Evolutionary conservation across 1,284 basidiomycete genomes (phyloP).

Genomic region (Puccinia novopanici): DNA sequence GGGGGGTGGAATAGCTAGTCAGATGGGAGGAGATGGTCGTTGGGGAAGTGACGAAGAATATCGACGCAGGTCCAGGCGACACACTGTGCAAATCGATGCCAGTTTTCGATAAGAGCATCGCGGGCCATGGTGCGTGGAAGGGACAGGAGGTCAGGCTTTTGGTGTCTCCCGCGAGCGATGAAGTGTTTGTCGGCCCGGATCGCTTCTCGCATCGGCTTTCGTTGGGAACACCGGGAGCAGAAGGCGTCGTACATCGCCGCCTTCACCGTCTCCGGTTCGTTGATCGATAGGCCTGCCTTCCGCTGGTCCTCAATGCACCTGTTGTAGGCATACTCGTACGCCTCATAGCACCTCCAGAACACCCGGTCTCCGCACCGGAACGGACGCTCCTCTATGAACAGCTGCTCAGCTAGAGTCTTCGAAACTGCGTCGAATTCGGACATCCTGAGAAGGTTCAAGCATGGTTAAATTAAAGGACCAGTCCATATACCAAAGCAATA

Average conservation of each 20-base stretch:
- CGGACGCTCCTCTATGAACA: neutral
- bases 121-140: neutral
- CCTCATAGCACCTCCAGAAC: constrained; percentile 1
- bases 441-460: neutral
- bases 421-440: neutral
- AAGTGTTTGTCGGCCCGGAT: constrained; percentile 1
- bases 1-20: neutral
- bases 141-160: constrained; percentile 7
- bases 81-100: neutral
- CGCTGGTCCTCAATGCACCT: neutral
- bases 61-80: constrained; percentile 2
- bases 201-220: constrained; percentile 8
- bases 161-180: neutral
- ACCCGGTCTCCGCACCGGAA: neutral
- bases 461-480: neutral
- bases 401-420: neutral
- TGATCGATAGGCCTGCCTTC: neutral
- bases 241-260: constrained; percentile 7
- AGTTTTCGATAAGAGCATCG: neutral
- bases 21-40: neutral
- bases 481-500: too few relatives aligned
- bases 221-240: neutral
- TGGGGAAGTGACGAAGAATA: neutral
- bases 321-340: neutral
- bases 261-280: neutral